Evolutionary conservation across 495 filamentous ascomycete species (phyloP), one percentile per base, ranked within the genome.

Genomic region (Aspergillus sclerotiicarbonarius): DNA sequence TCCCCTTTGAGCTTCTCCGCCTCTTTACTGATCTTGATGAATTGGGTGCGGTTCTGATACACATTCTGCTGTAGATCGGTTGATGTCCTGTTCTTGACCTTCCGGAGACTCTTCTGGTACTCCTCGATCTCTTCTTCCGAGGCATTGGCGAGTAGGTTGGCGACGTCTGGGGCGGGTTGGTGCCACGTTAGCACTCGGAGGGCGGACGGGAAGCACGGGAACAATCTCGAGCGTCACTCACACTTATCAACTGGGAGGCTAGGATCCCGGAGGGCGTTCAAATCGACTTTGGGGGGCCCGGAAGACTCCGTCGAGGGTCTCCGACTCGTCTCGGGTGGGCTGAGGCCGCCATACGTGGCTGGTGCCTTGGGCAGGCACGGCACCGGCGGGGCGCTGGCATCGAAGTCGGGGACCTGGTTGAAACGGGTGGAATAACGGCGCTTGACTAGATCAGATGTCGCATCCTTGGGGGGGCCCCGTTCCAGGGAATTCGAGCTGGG

Each of bases 11-110:
- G 83, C 72, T 96, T 96, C 66, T 99, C 94, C 3, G 96, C 96
- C 73, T 99, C 95, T 75, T 96, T 94, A 71, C 91, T 96, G 72
- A 99, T 98, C 65, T 95, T 93, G 78, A 99, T 96, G 73, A 99
- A 99, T 65, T 98, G 93, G 0, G 92, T 96, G 46, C 94, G 87
- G 72, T 99, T 99, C 67, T 97, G 92, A 71, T 93, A 96, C 32
- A 99, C 91, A 76, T 91, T 99, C 64, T 95, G 89, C 66, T 98
- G 95, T 9, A 99, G 80, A 65, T 98, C 91, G 31, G 85, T 85
- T 3, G 92, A 91, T 1, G 91, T 92, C 35, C 90, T 84, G 60
- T 85, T 86, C 66, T 92, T 91, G 48, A 93, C 78, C 65, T 90
- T 90, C 59, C 84, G 82, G 33, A 99, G 76, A 10, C 82, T 83